Conservation (phyloP, 257 asterid species). For the Solanum gandarillasii region DNA sequence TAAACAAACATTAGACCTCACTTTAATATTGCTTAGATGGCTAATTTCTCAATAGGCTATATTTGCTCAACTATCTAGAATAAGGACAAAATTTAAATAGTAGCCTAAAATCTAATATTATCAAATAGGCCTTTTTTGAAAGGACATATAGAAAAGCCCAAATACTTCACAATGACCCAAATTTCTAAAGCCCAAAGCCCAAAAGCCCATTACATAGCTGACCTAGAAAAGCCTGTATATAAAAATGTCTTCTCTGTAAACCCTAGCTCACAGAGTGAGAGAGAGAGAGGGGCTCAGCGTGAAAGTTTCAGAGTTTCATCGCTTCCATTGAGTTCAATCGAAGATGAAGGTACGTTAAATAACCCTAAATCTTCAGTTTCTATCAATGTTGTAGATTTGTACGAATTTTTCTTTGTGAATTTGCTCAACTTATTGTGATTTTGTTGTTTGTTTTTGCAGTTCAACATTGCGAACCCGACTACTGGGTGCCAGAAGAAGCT, state of each 20-base stretch:
- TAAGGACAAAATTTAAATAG: not conserved
- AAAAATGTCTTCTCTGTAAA: not conserved
- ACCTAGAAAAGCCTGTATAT: not conserved
- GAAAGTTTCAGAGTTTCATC: not conserved
- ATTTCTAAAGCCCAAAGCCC: not conserved
- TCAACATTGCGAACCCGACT: constrained; percentile 30
- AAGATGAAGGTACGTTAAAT: not conserved
- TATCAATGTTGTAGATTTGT: not conserved
- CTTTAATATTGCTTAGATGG: not conserved
- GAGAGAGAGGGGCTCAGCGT: not conserved
- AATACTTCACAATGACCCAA: not conserved
- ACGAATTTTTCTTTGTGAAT: not conserved
- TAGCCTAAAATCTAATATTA: not conserved
- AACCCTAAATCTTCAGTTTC: not conserved
- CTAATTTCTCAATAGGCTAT: not conserved
- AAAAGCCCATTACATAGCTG: not conserved
- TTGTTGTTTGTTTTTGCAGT: constrained; percentile 3
- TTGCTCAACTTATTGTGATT: not conserved
- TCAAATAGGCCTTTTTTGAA: not conserved
- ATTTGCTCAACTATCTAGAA: not conserved
- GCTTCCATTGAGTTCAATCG: not conserved
- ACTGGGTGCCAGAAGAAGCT: constrained; percentile 34
- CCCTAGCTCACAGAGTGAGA: not conserved
- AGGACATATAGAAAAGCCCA: not conserved
- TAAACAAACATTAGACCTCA: not conserved